phyloP scores from a whole-genome alignment of 805 yeast genomes.

The Pichia nakasei region DNA sequence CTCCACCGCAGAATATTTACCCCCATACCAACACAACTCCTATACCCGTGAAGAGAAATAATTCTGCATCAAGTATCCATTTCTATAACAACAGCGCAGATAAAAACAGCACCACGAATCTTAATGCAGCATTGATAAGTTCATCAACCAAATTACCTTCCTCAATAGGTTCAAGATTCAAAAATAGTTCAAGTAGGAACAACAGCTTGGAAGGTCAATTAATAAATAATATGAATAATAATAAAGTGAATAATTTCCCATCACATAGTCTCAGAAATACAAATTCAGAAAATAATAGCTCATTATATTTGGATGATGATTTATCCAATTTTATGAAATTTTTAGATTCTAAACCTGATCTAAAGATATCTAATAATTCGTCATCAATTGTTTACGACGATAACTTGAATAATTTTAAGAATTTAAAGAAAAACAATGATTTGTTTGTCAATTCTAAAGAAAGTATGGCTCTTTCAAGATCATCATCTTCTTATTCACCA shows the following conservation, averaged over 20 bases:
- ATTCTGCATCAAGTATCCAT: conserved; percentile 31
- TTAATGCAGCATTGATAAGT: conserved; percentile 11
- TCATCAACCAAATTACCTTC: conserved; percentile 57
- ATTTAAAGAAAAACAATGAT: conserved; percentile 21
- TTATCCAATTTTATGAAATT: conserved; percentile 27
- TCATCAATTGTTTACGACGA: conserved; percentile 23
- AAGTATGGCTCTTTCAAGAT: conserved; percentile 6
- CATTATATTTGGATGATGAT: conserved; percentile 26
- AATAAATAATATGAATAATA: not conserved
- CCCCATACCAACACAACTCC: conserved; percentile 22
- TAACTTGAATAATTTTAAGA: conserved; percentile 22
- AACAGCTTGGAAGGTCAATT: conserved; percentile 24
- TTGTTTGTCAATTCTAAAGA: conserved; percentile 13
- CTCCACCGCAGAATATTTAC: conserved; percentile 9
- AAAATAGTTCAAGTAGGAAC: conserved; percentile 18
- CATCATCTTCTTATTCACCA: conserved; percentile 1
- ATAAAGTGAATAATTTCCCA: not conserved
- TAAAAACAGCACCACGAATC: not conserved
- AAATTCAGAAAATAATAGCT: conserved; percentile 20
- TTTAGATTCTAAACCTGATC: conserved; percentile 30
- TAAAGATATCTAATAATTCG: conserved; percentile 20
- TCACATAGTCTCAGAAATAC: conserved; percentile 11
- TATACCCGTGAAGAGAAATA: conserved; percentile 34
- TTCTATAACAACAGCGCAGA: conserved; percentile 5
- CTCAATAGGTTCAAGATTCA: conserved; percentile 56